Evolutionary conservation across 257 asterid species (phyloP).

Genomic region (Jaltomata sinuosa): DNA sequence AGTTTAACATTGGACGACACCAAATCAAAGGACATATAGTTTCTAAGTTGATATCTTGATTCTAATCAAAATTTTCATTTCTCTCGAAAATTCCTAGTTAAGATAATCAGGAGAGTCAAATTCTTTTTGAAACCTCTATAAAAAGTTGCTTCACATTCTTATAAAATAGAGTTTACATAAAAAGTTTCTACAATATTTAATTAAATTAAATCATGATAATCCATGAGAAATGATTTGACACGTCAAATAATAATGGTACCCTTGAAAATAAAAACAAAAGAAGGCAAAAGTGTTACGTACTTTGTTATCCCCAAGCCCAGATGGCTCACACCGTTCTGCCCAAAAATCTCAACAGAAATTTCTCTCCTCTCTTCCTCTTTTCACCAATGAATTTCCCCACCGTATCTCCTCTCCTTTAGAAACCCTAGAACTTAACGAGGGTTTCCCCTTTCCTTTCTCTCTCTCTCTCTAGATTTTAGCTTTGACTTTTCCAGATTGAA

Average conservation of each 20-base stretch:
- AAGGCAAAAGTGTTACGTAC: background rate
- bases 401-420: too few species aligned
- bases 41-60: background rate
- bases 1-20: background rate
- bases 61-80: background rate
- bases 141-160: background rate
- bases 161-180: background rate
- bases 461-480: conserved; percentile 3
- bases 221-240: background rate
- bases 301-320: background rate
- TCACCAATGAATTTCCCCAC: conserved; percentile 1
- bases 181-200: background rate
- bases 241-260: background rate
- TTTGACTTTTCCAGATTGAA: conserved; percentile 3
- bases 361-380: background rate
- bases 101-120: background rate
- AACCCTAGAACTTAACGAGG: conserved; percentile 8
- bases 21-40: background rate
- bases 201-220: background rate
- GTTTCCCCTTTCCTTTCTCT: background rate
- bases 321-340: background rate
- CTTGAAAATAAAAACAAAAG: background rate
- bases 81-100: background rate
- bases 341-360: background rate
- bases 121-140: background rate